Conservation (phyloP, 352 stramenopile genomes). For the Phytophthora capsici region DNA sequence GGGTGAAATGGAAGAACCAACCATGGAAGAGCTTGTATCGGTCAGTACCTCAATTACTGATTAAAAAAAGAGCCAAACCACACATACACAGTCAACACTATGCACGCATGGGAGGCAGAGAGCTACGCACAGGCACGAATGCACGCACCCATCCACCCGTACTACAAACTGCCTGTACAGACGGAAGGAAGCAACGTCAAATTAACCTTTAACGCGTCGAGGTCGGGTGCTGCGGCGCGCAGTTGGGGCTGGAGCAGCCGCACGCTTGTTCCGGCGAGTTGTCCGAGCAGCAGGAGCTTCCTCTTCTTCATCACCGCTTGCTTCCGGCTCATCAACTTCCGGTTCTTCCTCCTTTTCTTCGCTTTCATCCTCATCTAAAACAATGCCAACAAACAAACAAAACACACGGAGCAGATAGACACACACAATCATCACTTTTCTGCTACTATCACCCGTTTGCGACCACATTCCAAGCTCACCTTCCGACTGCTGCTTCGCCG, state of each 20-base stretch:
- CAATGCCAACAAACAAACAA: background rate
- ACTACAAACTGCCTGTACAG: conserved; percentile 39
- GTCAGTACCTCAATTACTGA: conserved; percentile 71
- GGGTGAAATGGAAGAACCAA: conserved; percentile 41
- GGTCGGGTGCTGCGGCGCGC: conserved; percentile 42
- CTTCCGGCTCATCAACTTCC: conserved; percentile 33
- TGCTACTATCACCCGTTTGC: background rate
- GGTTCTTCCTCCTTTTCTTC: conserved; percentile 51
- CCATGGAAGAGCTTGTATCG: conserved; percentile 50
- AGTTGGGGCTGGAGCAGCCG: conserved; percentile 18
- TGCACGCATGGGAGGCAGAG: conserved; percentile 45
- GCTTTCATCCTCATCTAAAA: conserved; percentile 35
- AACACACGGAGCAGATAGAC: no score
- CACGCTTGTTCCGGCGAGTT: conserved; percentile 40
- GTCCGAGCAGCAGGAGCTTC: conserved; percentile 22
- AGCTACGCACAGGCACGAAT: conserved; percentile 44
- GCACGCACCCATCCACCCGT: conserved; percentile 40
- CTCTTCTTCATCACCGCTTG: conserved; percentile 38
- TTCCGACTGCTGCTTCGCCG: conserved; percentile 29
- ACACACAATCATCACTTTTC: conserved; percentile 19
- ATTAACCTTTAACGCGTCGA: conserved; percentile 76
- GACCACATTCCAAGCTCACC: conserved; percentile 11
- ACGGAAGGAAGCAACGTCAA: conserved; percentile 39
- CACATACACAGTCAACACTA: conserved; percentile 59
- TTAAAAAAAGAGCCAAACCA: conserved; percentile 49